Percentiles rank a stretch among this genome's conserved stretches.
phyloP scores from a whole-genome alignment of 257 asterid genomes.

The Solanum okadae region DNA sequence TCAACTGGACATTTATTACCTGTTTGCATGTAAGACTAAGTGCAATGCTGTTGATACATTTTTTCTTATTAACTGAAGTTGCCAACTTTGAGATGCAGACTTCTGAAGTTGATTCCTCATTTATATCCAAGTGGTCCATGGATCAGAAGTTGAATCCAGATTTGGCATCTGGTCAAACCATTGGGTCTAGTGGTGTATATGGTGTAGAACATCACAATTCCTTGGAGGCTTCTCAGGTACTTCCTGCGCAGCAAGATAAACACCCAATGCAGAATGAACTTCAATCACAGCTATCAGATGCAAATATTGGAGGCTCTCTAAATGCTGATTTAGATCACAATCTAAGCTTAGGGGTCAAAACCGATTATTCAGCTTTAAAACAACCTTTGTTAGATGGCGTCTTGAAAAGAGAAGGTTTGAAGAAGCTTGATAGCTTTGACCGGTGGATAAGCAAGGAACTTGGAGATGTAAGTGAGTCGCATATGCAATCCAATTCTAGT shows the following conservation, averaged over 20 bases:
- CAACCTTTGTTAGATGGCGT: constrained; percentile 66
- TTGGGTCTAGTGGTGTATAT: constrained; percentile 27
- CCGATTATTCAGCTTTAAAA: constrained; percentile 37
- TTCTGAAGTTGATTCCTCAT: constrained; percentile 27
- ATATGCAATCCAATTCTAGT: constrained; percentile 48
- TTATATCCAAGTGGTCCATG: constrained; percentile 36
- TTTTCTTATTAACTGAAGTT: neutral
- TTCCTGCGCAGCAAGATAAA: constrained; percentile 27
- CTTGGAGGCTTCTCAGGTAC: constrained; percentile 17
- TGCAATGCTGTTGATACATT: neutral
- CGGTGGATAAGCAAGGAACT: constrained; percentile 96
- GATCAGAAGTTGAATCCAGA: constrained; percentile 36
- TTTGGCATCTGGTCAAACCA: constrained; percentile 24
- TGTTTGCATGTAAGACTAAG: neutral
- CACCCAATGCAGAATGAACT: constrained; percentile 29
- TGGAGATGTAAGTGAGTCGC: constrained; percentile 74
- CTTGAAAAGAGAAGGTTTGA: constrained; percentile 45
- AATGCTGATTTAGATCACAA: constrained; percentile 30
- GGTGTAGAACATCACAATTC: constrained; percentile 25
- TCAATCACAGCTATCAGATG: constrained; percentile 22
- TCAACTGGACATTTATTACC: neutral
- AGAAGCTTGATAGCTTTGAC: constrained; percentile 94
- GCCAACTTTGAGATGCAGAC: constrained; percentile 30
- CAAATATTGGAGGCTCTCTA: constrained; percentile 22
- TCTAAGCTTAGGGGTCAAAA: constrained; percentile 31